Evolutionary conservation across 257 asterid species (phyloP).

Genomic region (Nemophila menziesii): DNA sequence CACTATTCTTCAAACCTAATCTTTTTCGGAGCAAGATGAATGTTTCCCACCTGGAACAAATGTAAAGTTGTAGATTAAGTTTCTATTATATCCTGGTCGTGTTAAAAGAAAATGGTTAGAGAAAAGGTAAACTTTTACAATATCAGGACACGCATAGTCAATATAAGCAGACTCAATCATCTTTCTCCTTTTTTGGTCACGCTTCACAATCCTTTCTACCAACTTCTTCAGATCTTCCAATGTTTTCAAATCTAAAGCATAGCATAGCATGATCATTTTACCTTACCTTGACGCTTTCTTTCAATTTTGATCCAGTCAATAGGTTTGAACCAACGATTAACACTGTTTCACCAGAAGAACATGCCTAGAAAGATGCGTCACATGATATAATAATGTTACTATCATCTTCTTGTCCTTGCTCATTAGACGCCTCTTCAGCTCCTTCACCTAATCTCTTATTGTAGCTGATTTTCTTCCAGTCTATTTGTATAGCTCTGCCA

Average conservation of each 20-base stretch:
- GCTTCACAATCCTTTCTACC: slow-evolving; percentile 41
- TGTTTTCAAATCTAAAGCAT: slow-evolving; percentile 55
- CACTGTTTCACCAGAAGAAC: slow-evolving; percentile 66
- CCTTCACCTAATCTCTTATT: too few species aligned
- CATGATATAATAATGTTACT: too few species aligned
- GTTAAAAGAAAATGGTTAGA: slow-evolving; percentile 1
- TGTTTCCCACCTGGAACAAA: slow-evolving; percentile 44
- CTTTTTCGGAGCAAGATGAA: slow-evolving; percentile 63
- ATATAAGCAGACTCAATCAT: slow-evolving; percentile 81
- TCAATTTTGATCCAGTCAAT: slow-evolving; percentile 64
- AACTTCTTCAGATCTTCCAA: slow-evolving; percentile 56
- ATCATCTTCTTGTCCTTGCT: too few species aligned
- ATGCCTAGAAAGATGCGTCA: too few species aligned
- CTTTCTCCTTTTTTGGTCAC: slow-evolving; percentile 57
- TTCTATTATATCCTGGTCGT: too few species aligned
- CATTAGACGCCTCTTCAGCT: too few species aligned
- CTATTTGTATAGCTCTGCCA: too few species aligned
- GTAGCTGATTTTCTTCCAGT: too few species aligned
- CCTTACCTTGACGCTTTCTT: slow-evolving; percentile 76
- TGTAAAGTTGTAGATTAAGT: too few species aligned
- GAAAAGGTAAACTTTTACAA: slow-evolving; percentile 39
- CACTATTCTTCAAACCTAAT: slow-evolving; percentile 44
- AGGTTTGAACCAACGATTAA: slow-evolving; percentile 43
- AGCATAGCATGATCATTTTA: slow-evolving; percentile 9
- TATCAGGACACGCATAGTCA: slow-evolving; percentile 69